phyloP scores from a whole-genome alignment of 208 protist species.

The Leishmania arabica region DNA sequence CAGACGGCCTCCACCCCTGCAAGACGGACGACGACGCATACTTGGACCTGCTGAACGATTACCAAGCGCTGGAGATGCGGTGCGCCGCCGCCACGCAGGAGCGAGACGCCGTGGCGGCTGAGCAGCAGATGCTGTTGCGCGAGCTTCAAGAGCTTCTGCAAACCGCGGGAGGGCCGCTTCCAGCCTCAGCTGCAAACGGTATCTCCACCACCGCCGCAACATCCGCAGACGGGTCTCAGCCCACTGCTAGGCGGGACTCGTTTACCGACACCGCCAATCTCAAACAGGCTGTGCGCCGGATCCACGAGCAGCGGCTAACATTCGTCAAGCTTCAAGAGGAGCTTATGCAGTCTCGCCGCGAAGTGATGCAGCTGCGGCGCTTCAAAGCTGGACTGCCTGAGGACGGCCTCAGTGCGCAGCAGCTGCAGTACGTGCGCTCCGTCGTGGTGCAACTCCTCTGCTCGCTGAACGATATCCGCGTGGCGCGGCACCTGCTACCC shows the following conservation, averaged over 20 bases:
- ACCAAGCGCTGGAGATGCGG: slow-evolving; percentile 38
- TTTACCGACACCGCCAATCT: slow-evolving; percentile 4
- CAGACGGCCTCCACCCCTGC: neutral
- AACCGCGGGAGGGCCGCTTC: neutral
- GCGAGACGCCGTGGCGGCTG: slow-evolving; percentile 29
- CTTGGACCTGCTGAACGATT: slow-evolving; percentile 53
- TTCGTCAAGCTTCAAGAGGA: slow-evolving; percentile 20
- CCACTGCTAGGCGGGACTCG: neutral
- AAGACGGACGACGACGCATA: slow-evolving; percentile 31
- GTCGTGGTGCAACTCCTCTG: slow-evolving; percentile 78
- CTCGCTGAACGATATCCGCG: slow-evolving; percentile 41
- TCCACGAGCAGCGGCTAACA: slow-evolving; percentile 20
- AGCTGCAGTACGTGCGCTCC: slow-evolving; percentile 67
- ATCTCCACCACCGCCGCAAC: neutral
- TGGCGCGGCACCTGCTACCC: slow-evolving; percentile 70
- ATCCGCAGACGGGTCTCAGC: neutral
- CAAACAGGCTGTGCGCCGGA: slow-evolving; percentile 11
- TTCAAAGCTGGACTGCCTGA: neutral
- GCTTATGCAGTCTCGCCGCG: slow-evolving; percentile 10
- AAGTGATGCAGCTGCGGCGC: slow-evolving; percentile 27
- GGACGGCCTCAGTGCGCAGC: slow-evolving; percentile 52
- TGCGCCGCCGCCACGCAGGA: slow-evolving; percentile 35
- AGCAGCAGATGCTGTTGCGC: slow-evolving; percentile 28
- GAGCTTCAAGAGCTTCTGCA: slow-evolving; percentile 24
- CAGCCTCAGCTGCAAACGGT: neutral